phyloP scores from a whole-genome alignment of 2,329 filamentous ascomycete species.

The Chaetomium strumarium region DNA sequence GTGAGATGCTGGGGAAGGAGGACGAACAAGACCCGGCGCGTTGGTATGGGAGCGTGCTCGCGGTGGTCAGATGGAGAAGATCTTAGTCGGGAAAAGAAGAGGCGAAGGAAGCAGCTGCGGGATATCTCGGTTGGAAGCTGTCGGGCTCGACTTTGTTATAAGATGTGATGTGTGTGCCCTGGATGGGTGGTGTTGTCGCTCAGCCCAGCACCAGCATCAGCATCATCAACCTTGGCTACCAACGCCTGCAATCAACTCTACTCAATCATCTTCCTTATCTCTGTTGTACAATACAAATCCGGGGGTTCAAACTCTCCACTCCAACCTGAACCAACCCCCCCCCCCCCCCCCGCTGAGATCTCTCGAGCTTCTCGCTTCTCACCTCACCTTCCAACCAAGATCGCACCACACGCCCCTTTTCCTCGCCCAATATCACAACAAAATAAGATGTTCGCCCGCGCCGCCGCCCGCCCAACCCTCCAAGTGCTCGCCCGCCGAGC shows the following conservation, averaged over 20 bases:
- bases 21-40: background rate
- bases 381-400: background rate
- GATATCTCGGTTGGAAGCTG: slow-evolving; percentile 1
- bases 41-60: background rate
- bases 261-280: too few relatives aligned
- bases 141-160: background rate
- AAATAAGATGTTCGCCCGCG: slow-evolving; percentile 30
- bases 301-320: background rate
- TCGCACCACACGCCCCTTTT: background rate
- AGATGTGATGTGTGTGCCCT: background rate
- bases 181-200: background rate
- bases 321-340: background rate
- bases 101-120: background rate
- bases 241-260: background rate
- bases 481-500: slow-evolving; percentile 21
- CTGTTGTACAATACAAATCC: too few relatives aligned
- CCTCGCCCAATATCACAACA: background rate
- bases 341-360: too few relatives aligned
- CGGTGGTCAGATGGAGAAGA: too few relatives aligned
- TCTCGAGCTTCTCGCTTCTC: background rate
- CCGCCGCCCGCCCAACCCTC: slow-evolving; percentile 29
- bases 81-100: background rate
- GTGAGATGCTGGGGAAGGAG: background rate
- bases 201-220: background rate
- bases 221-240: background rate